These are phyloP conservation scores for Macrotyloma uniflorum DNA, from an alignment of 306 rosid genomes.

Conservation along the genomic window DNA sequence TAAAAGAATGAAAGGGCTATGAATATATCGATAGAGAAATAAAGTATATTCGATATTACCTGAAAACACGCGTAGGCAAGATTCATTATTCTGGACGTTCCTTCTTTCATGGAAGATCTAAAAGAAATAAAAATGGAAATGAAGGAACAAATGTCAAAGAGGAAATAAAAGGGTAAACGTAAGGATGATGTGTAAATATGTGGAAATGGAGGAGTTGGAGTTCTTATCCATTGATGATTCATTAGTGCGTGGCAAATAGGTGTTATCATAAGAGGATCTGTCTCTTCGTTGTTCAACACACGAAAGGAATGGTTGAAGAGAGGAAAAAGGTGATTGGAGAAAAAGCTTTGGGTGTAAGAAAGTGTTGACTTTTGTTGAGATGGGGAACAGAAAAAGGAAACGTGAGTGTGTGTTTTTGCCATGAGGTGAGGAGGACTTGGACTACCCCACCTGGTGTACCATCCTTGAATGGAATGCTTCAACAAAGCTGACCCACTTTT, in stretches of 20 bases:
- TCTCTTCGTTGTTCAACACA: conserved; percentile 32
- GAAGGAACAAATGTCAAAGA: not conserved
- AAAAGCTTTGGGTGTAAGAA: conserved; percentile 20
- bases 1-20: too few species aligned
- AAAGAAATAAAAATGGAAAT: not conserved
- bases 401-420: conserved; percentile 1
- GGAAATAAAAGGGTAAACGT: not conserved
- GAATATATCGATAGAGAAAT: too few species aligned
- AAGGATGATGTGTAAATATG: not conserved
- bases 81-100: not conserved
- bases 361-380: conserved; percentile 21
- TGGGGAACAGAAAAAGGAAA: not conserved
- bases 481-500: conserved; percentile 44
- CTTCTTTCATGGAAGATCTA: not conserved
- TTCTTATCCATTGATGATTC: conserved; percentile 37
- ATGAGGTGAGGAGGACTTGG: not conserved
- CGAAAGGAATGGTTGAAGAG: conserved; percentile 26
- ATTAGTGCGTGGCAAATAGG: not conserved
- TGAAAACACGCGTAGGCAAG: not conserved
- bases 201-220: conserved; percentile 40
- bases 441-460: conserved; percentile 32
- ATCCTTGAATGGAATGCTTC: conserved; percentile 40
- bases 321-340: conserved; percentile 24
- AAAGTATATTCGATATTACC: not conserved
- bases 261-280: not conserved